Evolutionary conservation across 768 basidiomycete genomes (phyloP), one percentile per base, ranked within the genome.

Genomic region (Rhodotorula sphaerocarpa): DNA sequence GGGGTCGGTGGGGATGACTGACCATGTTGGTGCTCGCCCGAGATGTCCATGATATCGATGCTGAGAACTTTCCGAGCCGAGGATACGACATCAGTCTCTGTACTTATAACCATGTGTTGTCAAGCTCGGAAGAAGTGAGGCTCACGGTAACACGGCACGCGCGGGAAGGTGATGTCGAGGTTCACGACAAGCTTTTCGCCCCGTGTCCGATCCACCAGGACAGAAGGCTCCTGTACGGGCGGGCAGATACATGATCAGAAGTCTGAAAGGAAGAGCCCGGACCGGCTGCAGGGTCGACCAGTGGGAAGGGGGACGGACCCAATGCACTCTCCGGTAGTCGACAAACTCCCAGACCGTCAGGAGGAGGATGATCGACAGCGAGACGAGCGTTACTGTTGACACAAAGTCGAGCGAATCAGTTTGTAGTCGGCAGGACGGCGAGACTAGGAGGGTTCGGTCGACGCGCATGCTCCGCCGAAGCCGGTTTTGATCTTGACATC

Each of bases 401-500:
- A 61, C 34, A 31, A 50, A 7, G n/a, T n/a, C 2, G 25, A 3
- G 28, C 36, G 36, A 7, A 18, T 15, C 28, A 12, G 7, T 31
- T 9, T 14, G 10, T 52, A 34, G 51, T 45, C 25, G 46, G 31
- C n/a, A n/a, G n/a, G n/a, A n/a, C n/a, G 5, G 27, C 3, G 44
- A 9, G 28, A 46, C 25, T 3, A 28, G 3, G 53, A 34, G 36
- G 23, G 43, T 27, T 71, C 6, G 25, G 36, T 91, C 79, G 69
- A 88, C 93, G 70, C 88, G 92, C 50, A 88, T 90, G 70, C 63
- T 18, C 71, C 72, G 6, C 72, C 72, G 41, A 73, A 72, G 61
- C 91, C 84, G 39, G 95, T 97, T 81, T 91, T 91, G 78, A 99
- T 89, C 79, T 97, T 97, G 67, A 99, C 95, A 80, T 99, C 95